Base-by-base conservation (phyloP, 768 basidiomycete species). In the Termitomyces sp. region DNA sequence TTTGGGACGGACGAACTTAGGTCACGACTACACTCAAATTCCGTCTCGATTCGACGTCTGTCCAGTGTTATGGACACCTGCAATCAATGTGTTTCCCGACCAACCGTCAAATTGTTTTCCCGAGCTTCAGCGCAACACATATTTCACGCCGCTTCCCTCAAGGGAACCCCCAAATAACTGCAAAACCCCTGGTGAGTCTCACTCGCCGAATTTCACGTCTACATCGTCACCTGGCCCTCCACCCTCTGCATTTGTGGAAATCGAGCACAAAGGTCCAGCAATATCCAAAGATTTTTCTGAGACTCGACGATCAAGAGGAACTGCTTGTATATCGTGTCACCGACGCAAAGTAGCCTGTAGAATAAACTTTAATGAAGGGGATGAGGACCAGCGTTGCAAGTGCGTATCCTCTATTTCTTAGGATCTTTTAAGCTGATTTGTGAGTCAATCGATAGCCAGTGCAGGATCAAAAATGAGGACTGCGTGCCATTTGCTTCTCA, bases 321-420 rank as follows among this genome's bases (percentile, higher is more conserved):
- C 14, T 11, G 59, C 59, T 28, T 56, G 59, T 18, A n/a, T 7
- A n/a, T 22, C 52, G 3, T 60, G 59, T 30, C 52, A 55, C 22
- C 32, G 30, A 35, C 46, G 55, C 5, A 60, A 60, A 41, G 46
- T 60, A 30, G 59, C 55, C 5, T 60, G 59, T 32, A 55, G 52
- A 32, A 43, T 43, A 8, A 32, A 46, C 6, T 26, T 43, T 3
- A 36, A 6, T 16, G 22, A 6, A 14, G 45, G 46, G 18, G 49
- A 46, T n/a, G 26, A 30, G 20, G 44, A 52, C 22, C 46, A 24
- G 22, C 50, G 20, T 26, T 60, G 59, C 59, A 54, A 44, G 59
- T 60, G 8, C 6, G 59, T 49, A 40, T 36, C 8, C 30, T 26
- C 9, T 22, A n/a, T 26, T 9, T 20, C 13, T 49, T 2, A 20